Base-by-base conservation (phyloP, 2,329 filamentous ascomycete genomes). In the Epichloe aotearoae region DNA sequence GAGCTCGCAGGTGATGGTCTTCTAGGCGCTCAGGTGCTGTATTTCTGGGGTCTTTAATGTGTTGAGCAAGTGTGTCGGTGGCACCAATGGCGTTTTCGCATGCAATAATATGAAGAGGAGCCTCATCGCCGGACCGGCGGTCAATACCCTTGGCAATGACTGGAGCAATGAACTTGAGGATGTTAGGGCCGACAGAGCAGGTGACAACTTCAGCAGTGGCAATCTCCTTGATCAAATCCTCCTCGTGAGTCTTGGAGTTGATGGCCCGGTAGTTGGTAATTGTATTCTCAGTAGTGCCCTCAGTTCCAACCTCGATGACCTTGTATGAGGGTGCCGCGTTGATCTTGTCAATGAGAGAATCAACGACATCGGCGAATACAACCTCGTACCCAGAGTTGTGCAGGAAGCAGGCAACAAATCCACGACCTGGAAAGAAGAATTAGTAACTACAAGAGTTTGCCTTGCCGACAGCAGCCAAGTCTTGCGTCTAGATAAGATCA, bases 31-130 rank as follows among this genome's bases (percentile, higher is more conserved):
- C 74, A 39, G 79, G 70, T 19, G 80, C 74, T 42, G 89, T 87
- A 73, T 93, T 84, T 60, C 79, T 73, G 60, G 83, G 75, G 56
- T 82, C 73, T 67, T 84, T 85, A 74, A 95, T 95, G 74, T 85
- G 82, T 40, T 77, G 79, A 57, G 85, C 87, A 48, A 96, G 84
- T 39, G 86, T 88, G 65, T 93, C 87, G 47, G 93, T 97, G 61
- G 89, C 93, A 57, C 88, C 88, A 65, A 97, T 96, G 66, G 88
- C 88, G 69, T 98, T 98, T 75, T 98, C 93, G 70, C 93, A 98
- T 52, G 93, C 93, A 70, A 98, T 95, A 64, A 98, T 87, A 20
- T 90, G 83, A 41, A 97, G 70, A 7, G 91, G 90, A 55, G 78
- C 77, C 50, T 67, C 64, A 42, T 76, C 71, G 14, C 69, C 64